Percentiles rank a stretch among this genome's conserved stretches.
Evolutionary conservation across 192 early-diverging fungal genomes (phyloP).

Genomic region (Dissophora ornata): DNA sequence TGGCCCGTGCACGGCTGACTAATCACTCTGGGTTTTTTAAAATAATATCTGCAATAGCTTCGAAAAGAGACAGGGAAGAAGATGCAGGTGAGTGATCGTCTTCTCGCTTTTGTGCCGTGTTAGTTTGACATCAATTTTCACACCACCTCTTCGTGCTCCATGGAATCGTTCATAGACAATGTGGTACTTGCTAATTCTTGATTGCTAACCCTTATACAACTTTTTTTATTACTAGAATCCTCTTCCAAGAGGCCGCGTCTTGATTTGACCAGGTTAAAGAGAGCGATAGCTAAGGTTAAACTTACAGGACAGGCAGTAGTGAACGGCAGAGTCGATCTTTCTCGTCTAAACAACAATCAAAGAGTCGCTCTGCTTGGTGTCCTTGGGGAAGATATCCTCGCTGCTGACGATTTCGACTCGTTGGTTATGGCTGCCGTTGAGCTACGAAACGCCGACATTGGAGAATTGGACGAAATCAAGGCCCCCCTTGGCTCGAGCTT

Average conservation of each 20-base stretch:
- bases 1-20: constrained; percentile 3
- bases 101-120: constrained; percentile 1
- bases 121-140: not conserved
- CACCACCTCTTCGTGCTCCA: not conserved
- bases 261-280: not conserved
- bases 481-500: not conserved
- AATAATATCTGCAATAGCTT: constrained; percentile 2
- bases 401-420: not conserved
- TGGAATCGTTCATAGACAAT: constrained; percentile 1
- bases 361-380: constrained; percentile 16
- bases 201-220: not conserved
- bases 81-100: constrained; percentile 12
- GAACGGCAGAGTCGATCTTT: constrained; percentile 1
- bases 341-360: constrained; percentile 33
- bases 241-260: constrained; percentile 9
- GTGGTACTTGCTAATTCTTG: constrained; percentile 1
- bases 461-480: constrained; percentile 1
- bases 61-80: constrained; percentile 18
- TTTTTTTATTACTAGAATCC: constrained; percentile 2
- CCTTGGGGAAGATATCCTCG: not conserved
- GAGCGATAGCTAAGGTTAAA: constrained; percentile 9
- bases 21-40: constrained; percentile 4
- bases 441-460: not conserved
- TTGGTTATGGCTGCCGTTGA: not conserved
- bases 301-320: constrained; percentile 21